These are phyloP conservation scores for Phoma sp. DNA, from an alignment of 2,329 filamentous ascomycete genomes.

Conservation along the genomic window DNA sequence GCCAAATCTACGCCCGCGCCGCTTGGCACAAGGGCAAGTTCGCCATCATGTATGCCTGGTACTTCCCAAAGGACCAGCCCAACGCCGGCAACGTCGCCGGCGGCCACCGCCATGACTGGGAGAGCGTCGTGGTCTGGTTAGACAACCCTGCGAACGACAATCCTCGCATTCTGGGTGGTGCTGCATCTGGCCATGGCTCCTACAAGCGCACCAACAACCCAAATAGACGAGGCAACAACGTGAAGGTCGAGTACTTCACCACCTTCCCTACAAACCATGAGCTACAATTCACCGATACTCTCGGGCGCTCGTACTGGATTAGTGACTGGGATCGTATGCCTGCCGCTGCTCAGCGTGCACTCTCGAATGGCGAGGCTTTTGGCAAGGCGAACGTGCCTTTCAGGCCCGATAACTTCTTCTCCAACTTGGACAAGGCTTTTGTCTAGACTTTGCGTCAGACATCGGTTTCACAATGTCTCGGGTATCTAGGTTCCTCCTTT, in stretches of 20 bases:
- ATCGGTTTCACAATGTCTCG: too few relatives aligned
- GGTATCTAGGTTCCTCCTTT: too few relatives aligned
- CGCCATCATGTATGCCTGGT: conserved; percentile 61
- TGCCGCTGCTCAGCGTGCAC: conserved; percentile 46
- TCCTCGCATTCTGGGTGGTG: conserved; percentile 56
- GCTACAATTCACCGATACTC: conserved; percentile 34
- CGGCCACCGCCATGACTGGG: conserved; percentile 63
- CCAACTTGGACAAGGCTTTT: conserved; percentile 16
- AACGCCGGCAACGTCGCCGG: conserved; percentile 45
- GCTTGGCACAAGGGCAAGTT: conserved; percentile 50
- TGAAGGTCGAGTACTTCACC: conserved; percentile 57
- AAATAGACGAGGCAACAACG: conserved; percentile 49
- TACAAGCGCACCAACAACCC: conserved; percentile 48
- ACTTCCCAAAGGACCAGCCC: conserved; percentile 56
- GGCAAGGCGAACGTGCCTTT: conserved; percentile 56
- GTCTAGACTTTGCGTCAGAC: not conserved
- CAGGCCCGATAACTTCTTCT: conserved; percentile 52
- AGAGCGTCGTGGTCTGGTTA: conserved; percentile 60
- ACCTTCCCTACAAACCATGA: conserved; percentile 57
- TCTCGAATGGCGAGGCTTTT: conserved; percentile 52
- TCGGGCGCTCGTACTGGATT: conserved; percentile 24
- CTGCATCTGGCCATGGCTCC: conserved; percentile 58
- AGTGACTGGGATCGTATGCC: conserved; percentile 57
- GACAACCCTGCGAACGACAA: conserved; percentile 42
- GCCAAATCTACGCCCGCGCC: conserved; percentile 59